phyloP scores from a whole-genome alignment of 2,329 filamentous ascomycete species.

The Fusarium incarnatum region DNA sequence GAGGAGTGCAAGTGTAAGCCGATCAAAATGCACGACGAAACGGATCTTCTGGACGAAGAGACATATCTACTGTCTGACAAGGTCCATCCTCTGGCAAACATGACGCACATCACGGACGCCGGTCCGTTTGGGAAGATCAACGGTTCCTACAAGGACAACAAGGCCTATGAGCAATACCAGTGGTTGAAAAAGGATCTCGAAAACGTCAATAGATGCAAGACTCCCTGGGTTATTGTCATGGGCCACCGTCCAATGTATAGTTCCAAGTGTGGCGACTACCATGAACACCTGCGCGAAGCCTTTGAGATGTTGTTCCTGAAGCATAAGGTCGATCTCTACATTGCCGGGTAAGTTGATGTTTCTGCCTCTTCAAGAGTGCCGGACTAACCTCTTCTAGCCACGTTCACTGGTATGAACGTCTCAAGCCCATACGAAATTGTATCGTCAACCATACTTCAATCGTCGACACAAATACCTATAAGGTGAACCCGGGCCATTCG shows the following conservation, averaged over 20 bases:
- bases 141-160: not conserved
- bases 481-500: not conserved
- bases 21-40: not conserved
- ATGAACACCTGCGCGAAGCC: not conserved
- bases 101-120: not conserved
- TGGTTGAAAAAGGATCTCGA: not conserved
- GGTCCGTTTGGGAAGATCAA: not conserved
- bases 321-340: not conserved
- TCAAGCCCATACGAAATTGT: not conserved
- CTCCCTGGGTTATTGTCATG: conserved; percentile 5
- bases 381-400: not conserved
- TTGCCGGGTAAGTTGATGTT: not conserved
- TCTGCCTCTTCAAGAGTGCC: rapidly evolving
- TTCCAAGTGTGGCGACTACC: not conserved
- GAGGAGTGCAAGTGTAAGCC: not conserved
- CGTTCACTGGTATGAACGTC: conserved; percentile 12
- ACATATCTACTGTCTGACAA: rapidly evolving
- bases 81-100: not conserved
- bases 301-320: not conserved
- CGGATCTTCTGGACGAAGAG: not conserved
- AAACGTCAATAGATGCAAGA: not conserved
- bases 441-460: no score
- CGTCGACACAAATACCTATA: no score
- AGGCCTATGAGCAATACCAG: not conserved
- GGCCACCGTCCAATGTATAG: conserved; percentile 9